phyloP scores from a whole-genome alignment of 306 rosid genomes.

The Dryas drummondii region DNA sequence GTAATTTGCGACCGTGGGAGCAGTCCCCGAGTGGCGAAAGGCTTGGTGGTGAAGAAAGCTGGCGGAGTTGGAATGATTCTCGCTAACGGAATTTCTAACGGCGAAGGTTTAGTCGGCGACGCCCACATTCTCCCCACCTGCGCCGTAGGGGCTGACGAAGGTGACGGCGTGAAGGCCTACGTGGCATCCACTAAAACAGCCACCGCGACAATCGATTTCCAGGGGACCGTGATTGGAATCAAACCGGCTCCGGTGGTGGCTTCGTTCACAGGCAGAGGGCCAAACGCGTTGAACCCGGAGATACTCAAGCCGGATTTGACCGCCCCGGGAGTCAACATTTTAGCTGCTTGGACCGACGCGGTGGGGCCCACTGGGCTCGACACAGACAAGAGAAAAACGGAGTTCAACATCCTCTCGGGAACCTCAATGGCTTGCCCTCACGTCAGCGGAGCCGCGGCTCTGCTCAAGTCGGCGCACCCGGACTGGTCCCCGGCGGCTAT shows the following conservation, averaged over 20 bases:
- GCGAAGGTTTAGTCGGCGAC: constrained; percentile 86
- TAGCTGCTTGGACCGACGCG: constrained; percentile 82
- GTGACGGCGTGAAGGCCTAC: constrained; percentile 59
- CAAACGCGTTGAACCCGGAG: constrained; percentile 66
- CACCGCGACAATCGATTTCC: constrained; percentile 67
- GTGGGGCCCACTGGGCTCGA: constrained; percentile 83
- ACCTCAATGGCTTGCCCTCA: constrained; percentile 97
- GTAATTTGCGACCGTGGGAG: constrained; percentile 88
- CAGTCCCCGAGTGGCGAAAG: constrained; percentile 76
- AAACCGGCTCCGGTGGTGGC: constrained; percentile 90
- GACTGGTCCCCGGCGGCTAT: constrained; percentile 90
- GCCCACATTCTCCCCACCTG: constrained; percentile 83
- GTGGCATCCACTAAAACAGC: constrained; percentile 48
- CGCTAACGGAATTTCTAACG: constrained; percentile 68
- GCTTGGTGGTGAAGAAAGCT: constrained; percentile 76
- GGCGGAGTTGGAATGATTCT: constrained; percentile 92
- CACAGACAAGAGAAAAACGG: constrained; percentile 55
- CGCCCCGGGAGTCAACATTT: constrained; percentile 86
- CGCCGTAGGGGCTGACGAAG: constrained; percentile 72
- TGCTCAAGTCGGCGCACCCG: constrained; percentile 82
- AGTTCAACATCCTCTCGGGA: constrained; percentile 82
- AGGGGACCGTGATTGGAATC: constrained; percentile 75
- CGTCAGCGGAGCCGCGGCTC: constrained; percentile 83
- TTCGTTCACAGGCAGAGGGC: constrained; percentile 81
- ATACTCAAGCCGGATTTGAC: constrained; percentile 82